These are phyloP conservation scores for Dryadomyces quercivorus DNA, from an alignment of 2,329 filamentous ascomycete species.

Conservation along the genomic window DNA sequence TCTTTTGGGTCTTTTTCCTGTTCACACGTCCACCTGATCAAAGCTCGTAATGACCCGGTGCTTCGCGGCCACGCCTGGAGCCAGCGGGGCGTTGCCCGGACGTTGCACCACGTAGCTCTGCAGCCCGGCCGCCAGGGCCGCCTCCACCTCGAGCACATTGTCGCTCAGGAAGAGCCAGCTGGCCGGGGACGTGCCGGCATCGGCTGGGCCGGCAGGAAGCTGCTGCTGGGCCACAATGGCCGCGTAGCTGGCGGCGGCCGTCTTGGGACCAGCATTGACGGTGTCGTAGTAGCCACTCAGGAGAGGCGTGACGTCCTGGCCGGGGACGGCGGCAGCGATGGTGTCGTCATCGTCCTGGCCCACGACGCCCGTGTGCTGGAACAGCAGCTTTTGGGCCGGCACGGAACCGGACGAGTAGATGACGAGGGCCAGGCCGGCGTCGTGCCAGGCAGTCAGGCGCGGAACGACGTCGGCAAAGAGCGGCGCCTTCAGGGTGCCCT, in stretches of 20 bases:
- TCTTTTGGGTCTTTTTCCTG: background rate
- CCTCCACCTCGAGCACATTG: conserved; percentile 57
- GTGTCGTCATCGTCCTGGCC: background rate
- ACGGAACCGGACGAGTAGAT: conserved; percentile 79
- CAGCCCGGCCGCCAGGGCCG: conserved; percentile 52
- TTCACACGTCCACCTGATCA: conserved; percentile 14
- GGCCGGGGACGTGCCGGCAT: conserved; percentile 25
- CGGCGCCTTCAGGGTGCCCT: conserved; percentile 56
- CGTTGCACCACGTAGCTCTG: conserved; percentile 48
- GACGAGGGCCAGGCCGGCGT: conserved; percentile 44
- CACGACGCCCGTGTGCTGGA: conserved; percentile 48
- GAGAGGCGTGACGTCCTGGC: conserved; percentile 39
- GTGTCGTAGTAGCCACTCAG: conserved; percentile 67
- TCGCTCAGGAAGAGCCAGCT: conserved; percentile 72
- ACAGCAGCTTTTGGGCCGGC: conserved; percentile 68
- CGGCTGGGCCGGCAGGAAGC: conserved; percentile 7
- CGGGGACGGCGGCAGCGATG: conserved; percentile 18
- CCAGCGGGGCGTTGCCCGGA: conserved; percentile 57
- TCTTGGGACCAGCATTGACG: conserved; percentile 66
- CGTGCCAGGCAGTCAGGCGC: conserved; percentile 46
- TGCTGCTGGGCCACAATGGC: conserved; percentile 33
- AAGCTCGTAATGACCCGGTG: conserved; percentile 21
- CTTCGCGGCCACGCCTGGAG: conserved; percentile 22
- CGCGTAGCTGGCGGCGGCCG: conserved; percentile 52
- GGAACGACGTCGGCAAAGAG: conserved; percentile 65